These are phyloP conservation scores for Colletotrichum endophyticum DNA, from an alignment of 2,329 filamentous ascomycete species.

Conservation along the genomic window DNA sequence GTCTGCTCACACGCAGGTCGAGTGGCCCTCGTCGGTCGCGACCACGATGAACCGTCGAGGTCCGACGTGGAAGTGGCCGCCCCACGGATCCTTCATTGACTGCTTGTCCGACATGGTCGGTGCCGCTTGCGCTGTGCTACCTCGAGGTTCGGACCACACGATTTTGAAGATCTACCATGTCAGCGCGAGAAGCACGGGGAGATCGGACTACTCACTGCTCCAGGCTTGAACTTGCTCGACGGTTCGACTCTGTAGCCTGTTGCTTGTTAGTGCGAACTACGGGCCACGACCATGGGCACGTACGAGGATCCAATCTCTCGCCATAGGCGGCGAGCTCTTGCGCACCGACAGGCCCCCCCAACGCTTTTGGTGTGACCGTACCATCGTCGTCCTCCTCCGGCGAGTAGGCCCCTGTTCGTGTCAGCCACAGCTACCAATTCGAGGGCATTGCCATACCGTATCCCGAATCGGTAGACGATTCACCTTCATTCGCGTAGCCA, in stretches of 20 bases:
- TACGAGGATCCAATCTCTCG: conserved; percentile 39
- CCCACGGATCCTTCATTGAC: conserved; percentile 37
- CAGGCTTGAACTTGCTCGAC: conserved; percentile 44
- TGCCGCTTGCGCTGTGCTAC: conserved; percentile 33
- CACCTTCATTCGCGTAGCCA: background rate
- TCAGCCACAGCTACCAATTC: background rate
- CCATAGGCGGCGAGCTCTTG: conserved; percentile 5
- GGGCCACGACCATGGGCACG: background rate
- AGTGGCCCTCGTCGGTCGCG: conserved; percentile 55
- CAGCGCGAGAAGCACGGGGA: background rate
- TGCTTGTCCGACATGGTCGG: conserved; percentile 30
- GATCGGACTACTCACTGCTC: conserved; percentile 36
- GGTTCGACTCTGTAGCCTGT: conserved; percentile 45
- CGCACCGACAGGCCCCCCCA: background rate
- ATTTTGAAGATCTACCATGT: conserved; percentile 57
- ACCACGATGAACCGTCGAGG: conserved; percentile 62
- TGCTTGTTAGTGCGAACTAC: background rate
- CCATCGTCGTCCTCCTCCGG: conserved; percentile 31
- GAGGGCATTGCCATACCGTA: conserved; percentile 1
- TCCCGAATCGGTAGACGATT: conserved; percentile 5
- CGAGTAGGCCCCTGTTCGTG: background rate
- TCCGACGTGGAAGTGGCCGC: conserved; percentile 49
- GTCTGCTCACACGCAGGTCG: conserved; percentile 58
- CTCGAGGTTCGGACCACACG: conserved; percentile 58
- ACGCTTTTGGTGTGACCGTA: conserved; percentile 20